phyloP scores from a whole-genome alignment of 768 basidiomycete genomes.

The Lentinula lateritia region DNA sequence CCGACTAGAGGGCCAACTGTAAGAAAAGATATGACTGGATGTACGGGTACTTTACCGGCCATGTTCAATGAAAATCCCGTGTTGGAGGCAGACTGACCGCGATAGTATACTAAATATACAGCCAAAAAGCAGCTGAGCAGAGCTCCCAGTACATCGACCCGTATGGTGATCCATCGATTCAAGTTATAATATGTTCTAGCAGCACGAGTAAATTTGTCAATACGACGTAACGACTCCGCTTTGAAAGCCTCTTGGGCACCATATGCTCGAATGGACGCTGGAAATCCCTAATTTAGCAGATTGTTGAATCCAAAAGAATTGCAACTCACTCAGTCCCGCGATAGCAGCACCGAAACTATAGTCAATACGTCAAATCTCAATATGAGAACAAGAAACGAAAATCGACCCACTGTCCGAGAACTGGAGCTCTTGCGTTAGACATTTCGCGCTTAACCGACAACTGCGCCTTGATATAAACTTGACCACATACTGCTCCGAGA shows the following conservation, averaged over 20 bases:
- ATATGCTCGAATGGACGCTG: constrained; percentile 14
- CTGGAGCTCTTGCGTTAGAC: constrained; percentile 15
- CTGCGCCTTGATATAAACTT: constrained; percentile 19
- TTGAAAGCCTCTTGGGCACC: constrained; percentile 9
- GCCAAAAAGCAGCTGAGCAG: constrained; percentile 38
- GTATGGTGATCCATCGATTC: constrained; percentile 19
- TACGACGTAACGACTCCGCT: constrained; percentile 11
- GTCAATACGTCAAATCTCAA: not conserved
- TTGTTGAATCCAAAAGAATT: not conserved
- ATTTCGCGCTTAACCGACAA: constrained; percentile 19
- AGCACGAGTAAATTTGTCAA: constrained; percentile 30
- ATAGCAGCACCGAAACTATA: constrained; percentile 49
- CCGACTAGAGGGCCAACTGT: constrained; percentile 1
- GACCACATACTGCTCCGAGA: constrained; percentile 22
- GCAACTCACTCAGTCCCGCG: constrained; percentile 15
- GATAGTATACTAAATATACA: constrained; percentile 29
- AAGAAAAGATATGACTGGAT: not conserved
- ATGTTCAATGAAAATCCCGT: constrained; percentile 35
- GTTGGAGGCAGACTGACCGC: constrained; percentile 21
- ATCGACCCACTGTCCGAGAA: constrained; percentile 26
- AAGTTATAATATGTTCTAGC: constrained; percentile 29
- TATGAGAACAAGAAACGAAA: constrained; percentile 11
- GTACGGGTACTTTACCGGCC: constrained; percentile 14
- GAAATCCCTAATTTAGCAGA: not conserved
- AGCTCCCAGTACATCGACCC: constrained; percentile 39